Evolutionary conservation across 768 basidiomycete species (phyloP).

Genomic region (Boletus subparvulus): DNA sequence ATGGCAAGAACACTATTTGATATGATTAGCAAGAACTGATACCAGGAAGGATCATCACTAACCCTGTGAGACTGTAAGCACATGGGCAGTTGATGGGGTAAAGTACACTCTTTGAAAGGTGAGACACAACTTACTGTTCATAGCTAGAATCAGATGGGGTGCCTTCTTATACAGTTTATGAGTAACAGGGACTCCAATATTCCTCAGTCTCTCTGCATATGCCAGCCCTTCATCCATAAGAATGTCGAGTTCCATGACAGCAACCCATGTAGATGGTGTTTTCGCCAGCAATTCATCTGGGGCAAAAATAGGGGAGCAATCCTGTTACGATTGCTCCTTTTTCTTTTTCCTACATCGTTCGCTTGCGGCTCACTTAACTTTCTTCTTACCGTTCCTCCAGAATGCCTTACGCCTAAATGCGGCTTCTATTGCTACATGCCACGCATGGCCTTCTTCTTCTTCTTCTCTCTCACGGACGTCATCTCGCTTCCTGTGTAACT

Average conservation of each 20-base stretch:
- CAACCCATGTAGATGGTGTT: constrained; percentile 63
- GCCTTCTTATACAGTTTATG: constrained; percentile 59
- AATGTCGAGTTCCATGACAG: constrained; percentile 67
- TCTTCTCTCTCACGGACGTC: no score
- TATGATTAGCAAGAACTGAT: constrained; percentile 9
- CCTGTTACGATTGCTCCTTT: no score
- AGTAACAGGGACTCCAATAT: constrained; percentile 54
- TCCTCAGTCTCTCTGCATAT: constrained; percentile 58
- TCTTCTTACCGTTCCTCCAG: no score
- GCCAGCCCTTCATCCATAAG: constrained; percentile 65
- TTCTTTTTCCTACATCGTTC: no score
- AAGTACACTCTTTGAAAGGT: neutral
- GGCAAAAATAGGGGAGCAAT: constrained; percentile 70
- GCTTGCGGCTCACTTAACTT: no score
- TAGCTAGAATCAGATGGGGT: constrained; percentile 72
- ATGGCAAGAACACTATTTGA: constrained; percentile 36
- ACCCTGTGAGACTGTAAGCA: constrained; percentile 20
- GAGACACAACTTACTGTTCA: constrained; percentile 55
- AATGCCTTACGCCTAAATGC: no score
- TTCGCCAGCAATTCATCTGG: constrained; percentile 53
- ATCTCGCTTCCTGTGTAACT: no score
- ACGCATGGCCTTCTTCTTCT: no score
- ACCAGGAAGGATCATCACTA: constrained; percentile 1
- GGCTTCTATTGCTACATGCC: no score
- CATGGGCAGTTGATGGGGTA: neutral